These are phyloP conservation scores for Ambrosiella cleistominuta DNA, from an alignment of 2,329 filamentous ascomycete species.

Conservation along the genomic window DNA sequence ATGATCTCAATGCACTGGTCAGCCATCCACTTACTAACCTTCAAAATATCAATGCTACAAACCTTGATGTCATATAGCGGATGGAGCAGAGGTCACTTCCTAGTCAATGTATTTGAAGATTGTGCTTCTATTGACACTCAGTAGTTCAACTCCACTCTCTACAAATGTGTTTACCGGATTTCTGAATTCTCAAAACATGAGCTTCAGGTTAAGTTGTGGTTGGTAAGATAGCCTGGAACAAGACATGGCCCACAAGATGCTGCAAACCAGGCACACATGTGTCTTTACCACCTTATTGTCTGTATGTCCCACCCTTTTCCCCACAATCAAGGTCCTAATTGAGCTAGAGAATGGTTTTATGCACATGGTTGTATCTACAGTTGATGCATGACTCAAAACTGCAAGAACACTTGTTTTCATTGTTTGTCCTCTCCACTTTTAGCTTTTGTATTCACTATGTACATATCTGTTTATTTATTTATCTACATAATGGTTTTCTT, in stretches of 20 bases:
- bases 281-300: background rate
- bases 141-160: background rate
- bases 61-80: no score
- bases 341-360: background rate
- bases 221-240: background rate
- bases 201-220: background rate
- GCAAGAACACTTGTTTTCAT: background rate
- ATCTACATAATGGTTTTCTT: no score
- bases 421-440: background rate
- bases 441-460: background rate
- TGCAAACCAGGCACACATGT: background rate
- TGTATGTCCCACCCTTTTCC: background rate
- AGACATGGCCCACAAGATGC: background rate
- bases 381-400: background rate
- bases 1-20: no score
- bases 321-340: background rate
- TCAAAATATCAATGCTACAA: no score
- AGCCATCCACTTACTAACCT: no score
- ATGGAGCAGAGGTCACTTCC: no score
- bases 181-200: background rate
- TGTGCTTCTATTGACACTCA: no score
- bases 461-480: no score
- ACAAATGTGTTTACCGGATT: background rate
- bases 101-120: no score
- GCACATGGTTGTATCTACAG: background rate